These are phyloP conservation scores for Oryza nivara DNA, from an alignment of 176 grass and related monocot genomes.

Conservation along the genomic window DNA sequence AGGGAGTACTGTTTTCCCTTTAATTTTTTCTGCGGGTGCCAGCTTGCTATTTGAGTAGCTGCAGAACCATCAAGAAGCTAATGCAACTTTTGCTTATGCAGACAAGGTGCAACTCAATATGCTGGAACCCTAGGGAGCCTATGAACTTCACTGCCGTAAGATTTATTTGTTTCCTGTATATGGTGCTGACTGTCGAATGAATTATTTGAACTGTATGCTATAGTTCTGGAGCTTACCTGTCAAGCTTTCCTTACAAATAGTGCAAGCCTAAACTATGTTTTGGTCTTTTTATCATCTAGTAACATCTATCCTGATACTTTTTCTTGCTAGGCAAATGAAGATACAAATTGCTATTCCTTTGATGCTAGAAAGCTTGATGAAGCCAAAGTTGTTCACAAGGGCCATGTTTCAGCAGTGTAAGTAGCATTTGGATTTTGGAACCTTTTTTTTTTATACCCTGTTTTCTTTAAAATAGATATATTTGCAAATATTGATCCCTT, in stretches of 20 bases:
- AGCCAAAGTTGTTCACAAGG: conserved; percentile 93
- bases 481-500: neutral
- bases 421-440: conserved; percentile 42
- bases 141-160: conserved; percentile 99
- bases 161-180: conserved; percentile 18
- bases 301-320: conserved; percentile 39
- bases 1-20: neutral
- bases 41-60: neutral
- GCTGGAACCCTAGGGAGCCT: conserved; percentile 97
- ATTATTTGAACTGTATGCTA: neutral
- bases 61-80: neutral
- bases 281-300: conserved; percentile 6
- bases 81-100: conserved; percentile 52
- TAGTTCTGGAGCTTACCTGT: conserved; percentile 7
- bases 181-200: neutral
- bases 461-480: conserved; percentile 2
- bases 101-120: conserved; percentile 91
- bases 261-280: neutral
- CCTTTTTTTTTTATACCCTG: neutral
- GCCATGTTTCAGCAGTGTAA: conserved; percentile 99
- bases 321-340: conserved; percentile 87
- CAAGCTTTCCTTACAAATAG: neutral
- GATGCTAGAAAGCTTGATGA: conserved; percentile 89
- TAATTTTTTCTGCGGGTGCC: neutral
- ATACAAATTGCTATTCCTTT: conserved; percentile 95